phyloP scores from a whole-genome alignment of 169 alveolate genomes.

The Pseudocohnilembus persalinus region DNA sequence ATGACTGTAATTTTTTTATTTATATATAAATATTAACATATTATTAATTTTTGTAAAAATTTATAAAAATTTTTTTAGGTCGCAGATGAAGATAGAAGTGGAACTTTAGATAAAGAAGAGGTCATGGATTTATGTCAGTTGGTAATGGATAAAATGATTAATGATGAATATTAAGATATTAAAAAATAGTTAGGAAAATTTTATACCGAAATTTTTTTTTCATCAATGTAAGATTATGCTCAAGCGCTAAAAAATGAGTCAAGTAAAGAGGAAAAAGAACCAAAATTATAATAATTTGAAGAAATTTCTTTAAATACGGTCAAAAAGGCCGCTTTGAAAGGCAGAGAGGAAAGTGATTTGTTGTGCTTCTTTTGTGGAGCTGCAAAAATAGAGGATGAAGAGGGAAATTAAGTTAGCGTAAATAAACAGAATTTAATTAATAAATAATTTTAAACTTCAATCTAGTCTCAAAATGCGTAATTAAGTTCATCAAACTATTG shows the following conservation, averaged over 20 bases:
- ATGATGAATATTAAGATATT: neutral
- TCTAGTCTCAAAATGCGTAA: no score
- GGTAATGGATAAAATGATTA: neutral
- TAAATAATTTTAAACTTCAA: no score
- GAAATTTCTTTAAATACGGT: no score
- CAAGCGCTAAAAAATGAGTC: no score
- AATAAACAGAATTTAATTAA: no score
- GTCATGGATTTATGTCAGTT: neutral
- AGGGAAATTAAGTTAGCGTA: no score
- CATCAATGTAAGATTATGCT: neutral
- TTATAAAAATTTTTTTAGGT: neutral
- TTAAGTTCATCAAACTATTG: no score
- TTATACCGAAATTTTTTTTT: neutral
- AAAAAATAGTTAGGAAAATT: neutral
- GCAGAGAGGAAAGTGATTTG: neutral
- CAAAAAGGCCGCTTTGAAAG: no score
- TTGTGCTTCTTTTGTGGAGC: neutral
- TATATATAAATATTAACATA: no score
- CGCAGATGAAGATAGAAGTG: neutral
- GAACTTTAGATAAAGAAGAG: neutral
- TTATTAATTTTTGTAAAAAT: neutral
- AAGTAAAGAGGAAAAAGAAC: no score
- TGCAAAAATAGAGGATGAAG: no score
- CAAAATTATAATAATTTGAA: no score
- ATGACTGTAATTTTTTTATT: neutral